A percentile compares a stretch with the other conserved stretches of the same genome.
These are phyloP conservation scores for Pisolithus marmoratus DNA, from an alignment of 768 basidiomycete species.

Conservation along the genomic window DNA sequence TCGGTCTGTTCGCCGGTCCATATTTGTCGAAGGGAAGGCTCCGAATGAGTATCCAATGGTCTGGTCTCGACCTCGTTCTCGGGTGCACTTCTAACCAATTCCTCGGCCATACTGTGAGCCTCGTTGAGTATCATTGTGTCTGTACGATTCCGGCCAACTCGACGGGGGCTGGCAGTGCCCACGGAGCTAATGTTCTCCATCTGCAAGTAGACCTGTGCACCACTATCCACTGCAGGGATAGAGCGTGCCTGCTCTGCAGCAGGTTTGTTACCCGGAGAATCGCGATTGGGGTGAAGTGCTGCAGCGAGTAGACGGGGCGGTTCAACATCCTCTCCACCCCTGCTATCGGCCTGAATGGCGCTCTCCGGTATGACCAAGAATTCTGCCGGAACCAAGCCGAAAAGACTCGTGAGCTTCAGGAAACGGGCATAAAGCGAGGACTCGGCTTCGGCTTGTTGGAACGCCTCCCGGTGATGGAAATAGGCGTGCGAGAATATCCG, in stretches of 20 bases:
- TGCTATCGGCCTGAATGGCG: constrained; percentile 27
- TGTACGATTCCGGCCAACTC: constrained; percentile 51
- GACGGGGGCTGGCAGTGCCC: constrained; percentile 37
- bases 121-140: constrained; percentile 73
- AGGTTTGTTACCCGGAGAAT: constrained; percentile 9
- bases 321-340: constrained; percentile 26
- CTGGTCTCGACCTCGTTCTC: background rate
- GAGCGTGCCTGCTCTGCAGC: constrained; percentile 5
- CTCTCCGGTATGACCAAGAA: constrained; percentile 75
- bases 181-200: constrained; percentile 10
- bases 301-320: constrained; percentile 37
- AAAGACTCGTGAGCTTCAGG: constrained; percentile 73
- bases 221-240: constrained; percentile 6
- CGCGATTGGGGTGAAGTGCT: constrained; percentile 28
- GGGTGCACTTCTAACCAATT: constrained; percentile 25
- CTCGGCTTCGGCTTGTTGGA: constrained; percentile 87
- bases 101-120: constrained; percentile 33
- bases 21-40: constrained; percentile 1
- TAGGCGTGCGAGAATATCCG: constrained; percentile 96
- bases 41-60: constrained; percentile 8
- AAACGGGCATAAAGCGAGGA: constrained; percentile 88
- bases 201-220: constrained; percentile 19
- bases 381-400: constrained; percentile 75
- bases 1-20: constrained; percentile 14
- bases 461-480: constrained; percentile 89